Base-by-base conservation (phyloP, 208 protist species). In the Crithidia sp. region DNA sequence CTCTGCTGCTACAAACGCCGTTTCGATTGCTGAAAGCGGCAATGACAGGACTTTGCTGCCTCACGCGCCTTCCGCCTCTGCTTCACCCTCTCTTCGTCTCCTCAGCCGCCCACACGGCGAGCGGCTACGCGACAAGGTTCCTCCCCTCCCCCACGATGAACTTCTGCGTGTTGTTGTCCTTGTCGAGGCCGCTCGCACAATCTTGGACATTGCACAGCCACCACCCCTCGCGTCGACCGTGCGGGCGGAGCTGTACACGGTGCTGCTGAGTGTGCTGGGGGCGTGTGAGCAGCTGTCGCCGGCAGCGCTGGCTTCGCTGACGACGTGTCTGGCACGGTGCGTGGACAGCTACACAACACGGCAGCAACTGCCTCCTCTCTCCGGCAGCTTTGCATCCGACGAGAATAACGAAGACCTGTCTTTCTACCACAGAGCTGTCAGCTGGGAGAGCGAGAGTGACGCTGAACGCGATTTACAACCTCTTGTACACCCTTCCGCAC, bases 231-330 rank as follows among this genome's bases (percentile, higher is more conserved):
- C 71, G 9, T 75, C 65, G 14, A 49, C 47, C 4, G 74, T 75
- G 41, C 74, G 76, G 9, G 50, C 64, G 3, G 71, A 71, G 64
- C 36, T 88, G 19, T 92, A 89, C 74, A 36, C 64, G 13, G 68
- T 89, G 37, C 52, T 82, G n/a, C 74, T 92, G 14, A 73, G 77
- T 10, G 80, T 79, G 36, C 54, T 92, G n/a, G 70, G 79, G 7
- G 84, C 74, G 44, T 83, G 73, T 53, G 87, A 92, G 71, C 82
- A 88, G 63, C 80, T 92, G 8, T 71, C 83, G 19, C 83, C 60
- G 16, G 54, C 69, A 8, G 74, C 74, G 12, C 67, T 92, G 19
- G 87, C 74, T 8, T 64, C 77, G 1, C 73, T 92, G 28, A 68
- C 80, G 16, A 84, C 76, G 5, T 86, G 82, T 41, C 53, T 92